These are phyloP conservation scores for Cutaneotrichosporon dermatis DNA, from an alignment of 1,284 basidiomycete species.

Conservation along the genomic window DNA sequence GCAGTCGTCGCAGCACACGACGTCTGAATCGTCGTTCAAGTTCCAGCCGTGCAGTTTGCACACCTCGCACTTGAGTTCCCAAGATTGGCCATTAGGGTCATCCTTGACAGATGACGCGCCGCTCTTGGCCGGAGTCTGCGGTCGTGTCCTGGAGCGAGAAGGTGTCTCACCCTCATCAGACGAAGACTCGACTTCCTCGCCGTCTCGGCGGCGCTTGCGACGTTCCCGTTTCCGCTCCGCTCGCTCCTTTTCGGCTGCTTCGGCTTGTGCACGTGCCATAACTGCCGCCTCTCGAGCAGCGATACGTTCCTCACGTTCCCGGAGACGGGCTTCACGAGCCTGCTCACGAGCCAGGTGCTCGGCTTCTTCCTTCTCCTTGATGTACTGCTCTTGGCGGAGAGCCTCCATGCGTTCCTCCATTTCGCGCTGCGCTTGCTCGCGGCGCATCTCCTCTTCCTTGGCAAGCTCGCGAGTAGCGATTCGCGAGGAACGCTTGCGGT, in stretches of 20 bases:
- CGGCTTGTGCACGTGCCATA: conserved; percentile 38
- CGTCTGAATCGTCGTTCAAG: conserved; percentile 46
- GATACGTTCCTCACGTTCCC: conserved; percentile 48
- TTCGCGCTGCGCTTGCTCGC: conserved; percentile 46
- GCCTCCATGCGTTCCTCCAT: conserved; percentile 52
- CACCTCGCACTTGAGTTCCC: conserved; percentile 54
- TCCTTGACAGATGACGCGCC: not conserved
- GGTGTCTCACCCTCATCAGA: conserved; percentile 14
- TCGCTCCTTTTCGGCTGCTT: conserved; percentile 27
- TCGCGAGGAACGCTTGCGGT: conserved; percentile 54
- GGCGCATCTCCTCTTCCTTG: conserved; percentile 48
- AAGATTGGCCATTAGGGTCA: conserved; percentile 22
- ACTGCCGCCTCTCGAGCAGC: conserved; percentile 49
- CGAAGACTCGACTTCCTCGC: conserved; percentile 21
- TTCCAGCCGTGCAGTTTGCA: conserved; percentile 52
- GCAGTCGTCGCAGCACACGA: conserved; percentile 54
- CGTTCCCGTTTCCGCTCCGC: conserved; percentile 43
- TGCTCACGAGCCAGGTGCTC: conserved; percentile 42
- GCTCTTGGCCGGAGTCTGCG: not conserved
- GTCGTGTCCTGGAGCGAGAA: not conserved
- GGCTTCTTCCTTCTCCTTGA: conserved; percentile 36
- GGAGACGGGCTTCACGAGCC: conserved; percentile 49
- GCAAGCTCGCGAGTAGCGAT: conserved; percentile 53
- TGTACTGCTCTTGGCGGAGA: conserved; percentile 43
- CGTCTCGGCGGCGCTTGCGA: conserved; percentile 36